Base-by-base conservation (phyloP, 139 green algal species). In the Micromonas commoda region DNA sequence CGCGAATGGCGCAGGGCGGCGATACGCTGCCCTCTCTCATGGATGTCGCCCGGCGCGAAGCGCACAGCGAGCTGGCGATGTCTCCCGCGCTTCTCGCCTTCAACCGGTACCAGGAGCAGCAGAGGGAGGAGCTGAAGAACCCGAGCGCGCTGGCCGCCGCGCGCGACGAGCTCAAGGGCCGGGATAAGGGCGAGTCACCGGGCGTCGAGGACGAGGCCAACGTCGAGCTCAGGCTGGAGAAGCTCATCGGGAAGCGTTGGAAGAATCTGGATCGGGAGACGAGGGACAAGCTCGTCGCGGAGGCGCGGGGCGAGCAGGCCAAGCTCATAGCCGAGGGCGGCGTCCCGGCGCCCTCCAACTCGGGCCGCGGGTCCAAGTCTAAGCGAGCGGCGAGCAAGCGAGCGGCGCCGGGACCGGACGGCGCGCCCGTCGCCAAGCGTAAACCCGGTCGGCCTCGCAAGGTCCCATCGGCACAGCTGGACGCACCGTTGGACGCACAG, bases 161-260 rank as follows among this genome's bases (percentile, higher is more conserved):
- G 61, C n/a, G n/a, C n/a, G n/a, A n/a, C n/a, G n/a, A n/a, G n/a
- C n/a, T n/a, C n/a, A n/a, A n/a, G n/a, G n/a, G n/a, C n/a, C n/a
- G n/a, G n/a, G n/a, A n/a, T n/a, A n/a, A n/a, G n/a, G n/a, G n/a
- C n/a, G n/a, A n/a, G n/a, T n/a, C n/a, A n/a, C n/a, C n/a, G n/a
- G n/a, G 9, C 45, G 9, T 57, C 45, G 45, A 9, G 45, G 45
- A 57, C 45, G 45, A 57, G 45, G 9, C 16, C 16, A 9, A 16
- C 45, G 45, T 57, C 45, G 45, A 9, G 45, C 45, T 57, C 9
- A 57, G 45, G 64, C 38, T 71, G 4, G 64, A 71, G 33, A 71
- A 71, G 29, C 13, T 71, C 26, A 71, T 71, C 28, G 64, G 64
- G 3, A 38, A 35, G 13, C 64, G 64, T 4, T 71, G 64, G 61